phyloP scores from a whole-genome alignment of 2,329 filamentous ascomycete genomes.

The Corinectria fuckeliana region DNA sequence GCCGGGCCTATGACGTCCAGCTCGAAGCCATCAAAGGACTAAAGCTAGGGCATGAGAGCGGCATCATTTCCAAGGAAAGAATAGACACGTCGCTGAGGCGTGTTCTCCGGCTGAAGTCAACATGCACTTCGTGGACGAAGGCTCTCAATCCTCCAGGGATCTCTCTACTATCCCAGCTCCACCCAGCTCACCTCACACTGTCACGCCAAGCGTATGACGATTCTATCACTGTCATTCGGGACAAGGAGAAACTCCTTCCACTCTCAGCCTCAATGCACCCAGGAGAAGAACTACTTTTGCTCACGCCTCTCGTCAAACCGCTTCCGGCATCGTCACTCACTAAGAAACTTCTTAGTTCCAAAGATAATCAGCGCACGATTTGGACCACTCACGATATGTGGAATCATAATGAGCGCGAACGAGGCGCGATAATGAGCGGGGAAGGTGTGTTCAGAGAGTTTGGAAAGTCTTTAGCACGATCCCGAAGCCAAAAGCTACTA shows the following conservation, averaged over 20 bases:
- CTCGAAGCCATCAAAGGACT: slow-evolving; percentile 90
- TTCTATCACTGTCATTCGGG: slow-evolving; percentile 90
- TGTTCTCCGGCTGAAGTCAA: slow-evolving; percentile 80
- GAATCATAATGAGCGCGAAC: slow-evolving; percentile 61
- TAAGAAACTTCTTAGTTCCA: slow-evolving; percentile 67
- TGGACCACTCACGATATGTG: slow-evolving; percentile 60
- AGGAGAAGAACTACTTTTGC: slow-evolving; percentile 85
- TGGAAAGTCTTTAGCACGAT: slow-evolving; percentile 84
- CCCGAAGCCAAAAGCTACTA: slow-evolving; percentile 83
- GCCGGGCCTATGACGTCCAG: slow-evolving; percentile 85
- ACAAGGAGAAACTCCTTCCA: slow-evolving; percentile 85
- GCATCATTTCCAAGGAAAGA: slow-evolving; percentile 81
- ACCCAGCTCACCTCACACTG: slow-evolving; percentile 80
- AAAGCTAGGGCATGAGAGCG: slow-evolving; percentile 88
- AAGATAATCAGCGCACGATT: slow-evolving; percentile 45
- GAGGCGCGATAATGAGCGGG: slow-evolving; percentile 80
- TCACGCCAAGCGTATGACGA: slow-evolving; percentile 88
- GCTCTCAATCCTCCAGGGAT: slow-evolving; percentile 88
- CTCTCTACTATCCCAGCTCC: slow-evolving; percentile 77
- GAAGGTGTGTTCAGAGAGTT: slow-evolving; percentile 92
- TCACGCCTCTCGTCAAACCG: slow-evolving; percentile 90
- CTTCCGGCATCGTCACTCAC: slow-evolving; percentile 88
- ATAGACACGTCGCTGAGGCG: slow-evolving; percentile 81
- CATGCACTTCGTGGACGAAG: slow-evolving; percentile 88
- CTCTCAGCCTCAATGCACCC: slow-evolving; percentile 81